Evolutionary conservation across 345 rosid genomes (phyloP).

Genomic region (Geranium brycei): DNA sequence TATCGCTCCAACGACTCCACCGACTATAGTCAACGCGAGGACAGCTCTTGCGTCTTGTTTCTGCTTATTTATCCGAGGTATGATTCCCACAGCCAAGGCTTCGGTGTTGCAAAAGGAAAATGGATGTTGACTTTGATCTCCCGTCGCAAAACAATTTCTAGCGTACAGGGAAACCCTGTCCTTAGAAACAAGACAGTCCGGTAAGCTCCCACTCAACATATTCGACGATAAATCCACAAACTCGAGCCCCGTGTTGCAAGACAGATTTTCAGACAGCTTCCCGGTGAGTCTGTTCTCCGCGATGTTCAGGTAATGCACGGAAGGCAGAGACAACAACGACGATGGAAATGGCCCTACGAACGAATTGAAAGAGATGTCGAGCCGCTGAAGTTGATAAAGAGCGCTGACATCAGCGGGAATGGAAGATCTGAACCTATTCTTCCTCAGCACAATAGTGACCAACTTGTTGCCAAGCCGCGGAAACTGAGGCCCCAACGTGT

Average conservation of each 20-base stretch:
- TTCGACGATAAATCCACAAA: conserved; percentile 71
- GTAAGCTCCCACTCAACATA: conserved; percentile 67
- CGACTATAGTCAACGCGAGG: conserved; percentile 41
- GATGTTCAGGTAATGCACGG: conserved; percentile 45
- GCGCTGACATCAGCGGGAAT: conserved; percentile 45
- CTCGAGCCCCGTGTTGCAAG: conserved; percentile 50
- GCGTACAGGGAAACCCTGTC: conserved; percentile 36
- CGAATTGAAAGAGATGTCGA: conserved; percentile 67
- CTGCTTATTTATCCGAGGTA: conserved; percentile 37
- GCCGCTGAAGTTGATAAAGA: conserved; percentile 59
- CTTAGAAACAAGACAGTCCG: conserved; percentile 43
- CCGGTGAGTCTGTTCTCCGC: conserved; percentile 83
- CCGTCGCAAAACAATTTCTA: conserved; percentile 49
- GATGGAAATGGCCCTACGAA: conserved; percentile 72
- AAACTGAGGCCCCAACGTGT: conserved; percentile 61
- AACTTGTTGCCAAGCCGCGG: conserved; percentile 63
- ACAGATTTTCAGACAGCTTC: conserved; percentile 49
- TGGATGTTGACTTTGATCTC: conserved; percentile 46
- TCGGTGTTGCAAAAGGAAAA: conserved; percentile 58
- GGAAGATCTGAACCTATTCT: conserved; percentile 75
- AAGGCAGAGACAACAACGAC: conserved; percentile 53
- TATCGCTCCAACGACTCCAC: conserved; percentile 45
- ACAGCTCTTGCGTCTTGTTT: conserved; percentile 22
- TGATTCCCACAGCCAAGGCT: conserved; percentile 82
- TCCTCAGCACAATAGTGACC: conserved; percentile 54